phyloP scores from a whole-genome alignment of 2,329 filamentous ascomycete genomes.

The Alternaria consortialis region DNA sequence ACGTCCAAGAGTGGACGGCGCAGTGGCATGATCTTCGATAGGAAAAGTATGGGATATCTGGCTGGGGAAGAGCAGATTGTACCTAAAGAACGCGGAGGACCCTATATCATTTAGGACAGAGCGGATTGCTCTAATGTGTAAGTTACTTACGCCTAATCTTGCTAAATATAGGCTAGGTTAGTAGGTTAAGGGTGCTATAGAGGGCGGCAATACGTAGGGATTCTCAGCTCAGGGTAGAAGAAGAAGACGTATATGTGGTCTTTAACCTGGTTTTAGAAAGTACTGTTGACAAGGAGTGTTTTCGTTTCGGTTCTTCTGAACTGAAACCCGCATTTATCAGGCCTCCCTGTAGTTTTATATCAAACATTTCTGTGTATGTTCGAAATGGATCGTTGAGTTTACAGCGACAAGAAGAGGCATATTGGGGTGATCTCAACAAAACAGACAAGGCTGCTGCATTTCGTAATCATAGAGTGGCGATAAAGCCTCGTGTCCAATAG shows the following conservation, averaged over 20 bases:
- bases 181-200: too few species aligned
- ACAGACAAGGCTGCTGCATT: not conserved
- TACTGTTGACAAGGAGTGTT: not conserved
- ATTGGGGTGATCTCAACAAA: not conserved
- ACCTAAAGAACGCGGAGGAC: too few species aligned
- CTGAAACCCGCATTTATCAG: not conserved
- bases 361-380: not conserved
- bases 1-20: not conserved
- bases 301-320: not conserved
- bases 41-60: not conserved
- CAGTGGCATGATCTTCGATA: constrained; percentile 12
- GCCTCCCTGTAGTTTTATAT: not conserved
- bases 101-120: too few species aligned
- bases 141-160: too few species aligned
- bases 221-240: too few species aligned
- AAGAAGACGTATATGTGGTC: too few species aligned
- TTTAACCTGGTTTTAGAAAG: too few species aligned
- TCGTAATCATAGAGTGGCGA: not conserved
- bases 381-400: not conserved
- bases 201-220: too few species aligned
- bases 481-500: too few species aligned
- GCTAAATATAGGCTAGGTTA: too few species aligned
- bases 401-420: not conserved
- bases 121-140: too few species aligned
- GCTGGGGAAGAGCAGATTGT: too few species aligned